Base-by-base conservation (phyloP, 2,329 filamentous ascomycete species). In the Aspergillus latus region DNA sequence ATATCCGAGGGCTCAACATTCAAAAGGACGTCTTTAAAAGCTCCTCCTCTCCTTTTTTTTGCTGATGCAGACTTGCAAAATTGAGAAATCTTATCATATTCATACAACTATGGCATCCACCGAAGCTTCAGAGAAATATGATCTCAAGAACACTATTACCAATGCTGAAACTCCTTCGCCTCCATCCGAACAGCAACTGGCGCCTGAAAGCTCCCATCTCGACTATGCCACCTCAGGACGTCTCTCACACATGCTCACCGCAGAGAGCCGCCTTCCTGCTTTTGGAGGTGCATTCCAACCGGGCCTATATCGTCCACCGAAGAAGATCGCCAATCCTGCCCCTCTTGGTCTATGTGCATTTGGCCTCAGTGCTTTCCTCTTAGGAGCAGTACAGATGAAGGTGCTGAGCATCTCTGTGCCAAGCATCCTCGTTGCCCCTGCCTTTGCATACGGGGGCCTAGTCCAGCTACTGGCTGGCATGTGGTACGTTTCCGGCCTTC, bases 401-500 rank as follows among this genome's bases (percentile, higher is more conserved):
- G 78, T 84, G 2, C 81, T 85, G 5, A 80, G 78, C 50, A 76
- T 90, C 48, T 74, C 73, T 1, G 72, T 72, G 1, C 85, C 87
- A 32, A 86, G 84, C 65, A 80, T 92, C 52, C 83, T 86, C 37
- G 80, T 90, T 8, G 82, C 84, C 1, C 73, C 85, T n/a, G 87
- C 88, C 1, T 85, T 85, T 65, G 87, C 81, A 11, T 91, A 90
- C 68, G 88, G 88, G 59, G 88, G 88, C 56, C 76, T 90, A 21
- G 83, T 91, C 34, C 89, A 92, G 77, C 79, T 92, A 28, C 76
- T 88, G 3, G 87, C 88, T 61, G 89, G 89, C 74, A 92, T 92
- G 89, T 92, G 89, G 89, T 90, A 79, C 52, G 72, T 49, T 26
- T 21, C 13, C 4, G 15, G 16, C 9, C 6, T 3, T 21, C 8